phyloP scores from a whole-genome alignment of 2,329 filamentous ascomycete genomes.

The Falciphora oryzae region DNA sequence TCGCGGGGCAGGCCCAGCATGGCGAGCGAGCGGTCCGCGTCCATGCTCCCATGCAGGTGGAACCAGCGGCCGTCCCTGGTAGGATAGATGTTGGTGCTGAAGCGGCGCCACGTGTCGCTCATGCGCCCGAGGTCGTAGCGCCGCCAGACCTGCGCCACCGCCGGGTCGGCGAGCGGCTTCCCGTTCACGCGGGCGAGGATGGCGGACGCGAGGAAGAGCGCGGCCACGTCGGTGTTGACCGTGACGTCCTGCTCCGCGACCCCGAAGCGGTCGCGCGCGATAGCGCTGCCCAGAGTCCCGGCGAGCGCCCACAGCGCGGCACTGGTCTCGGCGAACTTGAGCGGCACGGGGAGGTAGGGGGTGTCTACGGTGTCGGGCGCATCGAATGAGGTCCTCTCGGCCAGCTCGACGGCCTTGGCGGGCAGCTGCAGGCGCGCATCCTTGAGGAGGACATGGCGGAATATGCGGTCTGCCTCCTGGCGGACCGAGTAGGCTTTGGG shows the following conservation, averaged over 20 bases:
- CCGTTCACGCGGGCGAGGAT: constrained; percentile 51
- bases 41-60: constrained; percentile 43
- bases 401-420: not conserved
- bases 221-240: constrained; percentile 47
- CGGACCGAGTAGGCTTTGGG: constrained; percentile 3
- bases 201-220: constrained; percentile 52
- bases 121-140: constrained; percentile 13
- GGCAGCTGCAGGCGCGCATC: constrained; percentile 4
- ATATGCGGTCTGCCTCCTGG: constrained; percentile 6
- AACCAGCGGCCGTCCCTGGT: constrained; percentile 38
- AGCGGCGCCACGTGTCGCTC: constrained; percentile 40
- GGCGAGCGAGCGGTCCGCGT: constrained; percentile 34
- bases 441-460: constrained; percentile 5
- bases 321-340: constrained; percentile 15
- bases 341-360: constrained; percentile 19
- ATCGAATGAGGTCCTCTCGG: constrained; percentile 2
- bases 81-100: constrained; percentile 17
- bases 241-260: constrained; percentile 2
- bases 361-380: constrained; percentile 9
- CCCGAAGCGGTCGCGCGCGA: constrained; percentile 42
- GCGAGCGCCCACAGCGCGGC: constrained; percentile 30
- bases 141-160: constrained; percentile 26
- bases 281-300: constrained; percentile 50
- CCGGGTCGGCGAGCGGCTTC: constrained; percentile 39
- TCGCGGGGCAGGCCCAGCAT: constrained; percentile 39